Evolutionary conservation across 176 grass and related monocot genomes (phyloP).

Genomic region (Ensete ventricosum): DNA sequence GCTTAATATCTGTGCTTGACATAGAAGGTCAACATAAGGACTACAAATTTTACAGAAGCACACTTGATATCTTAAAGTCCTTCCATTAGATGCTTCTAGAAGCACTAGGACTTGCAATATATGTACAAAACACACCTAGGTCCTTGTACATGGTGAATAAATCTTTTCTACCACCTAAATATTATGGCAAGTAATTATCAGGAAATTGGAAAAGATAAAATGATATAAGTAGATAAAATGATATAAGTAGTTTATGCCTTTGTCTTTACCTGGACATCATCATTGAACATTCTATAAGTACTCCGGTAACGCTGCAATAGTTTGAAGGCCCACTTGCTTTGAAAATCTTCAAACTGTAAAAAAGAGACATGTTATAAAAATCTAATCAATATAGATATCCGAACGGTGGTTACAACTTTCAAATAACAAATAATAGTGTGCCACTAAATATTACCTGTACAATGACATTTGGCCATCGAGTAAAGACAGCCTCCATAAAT

Average conservation of each 20-base stretch:
- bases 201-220: constrained; percentile 11
- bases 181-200: constrained; percentile 5
- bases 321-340: constrained; percentile 98
- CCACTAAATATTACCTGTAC: constrained; percentile 57
- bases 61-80: no score
- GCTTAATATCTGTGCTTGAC: no score
- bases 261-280: constrained; percentile 87
- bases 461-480: constrained; percentile 95
- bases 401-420: neutral
- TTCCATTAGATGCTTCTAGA: no score
- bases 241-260: constrained; percentile 4
- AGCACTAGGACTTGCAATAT: no score
- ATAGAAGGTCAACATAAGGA: no score
- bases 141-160: neutral
- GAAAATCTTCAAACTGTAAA: constrained; percentile 95
- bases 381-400: constrained; percentile 1
- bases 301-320: constrained; percentile 88
- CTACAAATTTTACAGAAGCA: no score
- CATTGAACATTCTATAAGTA: constrained; percentile 97
- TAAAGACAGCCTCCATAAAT: constrained; percentile 97
- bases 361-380: neutral
- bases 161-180: neutral
- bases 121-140: no score
- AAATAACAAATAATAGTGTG: neutral
- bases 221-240: constrained; percentile 3